Base-by-base conservation (phyloP, 768 basidiomycete species). In the Clavaria fumosa region DNA sequence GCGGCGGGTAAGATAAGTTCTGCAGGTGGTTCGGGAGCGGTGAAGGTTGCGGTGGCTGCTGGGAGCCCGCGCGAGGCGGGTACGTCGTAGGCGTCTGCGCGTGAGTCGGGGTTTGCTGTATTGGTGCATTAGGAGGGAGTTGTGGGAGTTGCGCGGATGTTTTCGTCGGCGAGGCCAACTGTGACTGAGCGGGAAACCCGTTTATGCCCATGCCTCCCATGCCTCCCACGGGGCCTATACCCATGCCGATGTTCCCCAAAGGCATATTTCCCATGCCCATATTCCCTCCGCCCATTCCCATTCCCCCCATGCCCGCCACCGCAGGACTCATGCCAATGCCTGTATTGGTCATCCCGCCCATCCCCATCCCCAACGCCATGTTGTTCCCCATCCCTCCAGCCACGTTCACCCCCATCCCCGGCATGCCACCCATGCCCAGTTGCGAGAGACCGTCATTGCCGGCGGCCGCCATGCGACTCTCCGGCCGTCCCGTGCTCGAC, bases 261-360 rank as follows among this genome's bases (percentile, higher is more conserved):
- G 30, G n/a, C 3, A 3, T 7, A 17, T 31, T 20, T 14, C 33
- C 19, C 33, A 34, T 34, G 33, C 21, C 21, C 33, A 34, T 12
- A 34, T 20, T 15, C 4, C n/a, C 19, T 17, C n/a, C 4, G 19
- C 19, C 11, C 33, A 34, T 15, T 34, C 33, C 33, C 33, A 7
- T 4, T 38, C 5, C 38, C 40, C 47, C 48, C 43, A 54, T 47
- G 28, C 45, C 47, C 39, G 50, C 50, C 23, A 47, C 46, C 17
- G n/a, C n/a, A n/a, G n/a, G n/a, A n/a, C 30, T 41, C 43, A 42
- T 40, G 12, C 36, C 38, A 14, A 31, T 17, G n/a, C 41, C 43
- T 31, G 24, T 21, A 2, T 27, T 31, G 23, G 31, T 19, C 11
- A 9, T 22, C 31, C 50, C 45, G 52, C 47, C 3, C 39, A 44